Percentiles rank a stretch among this genome's conserved stretches.
Evolutionary conservation across 345 rosid genomes (phyloP).

Genomic region (Arabidopsis suecica): DNA sequence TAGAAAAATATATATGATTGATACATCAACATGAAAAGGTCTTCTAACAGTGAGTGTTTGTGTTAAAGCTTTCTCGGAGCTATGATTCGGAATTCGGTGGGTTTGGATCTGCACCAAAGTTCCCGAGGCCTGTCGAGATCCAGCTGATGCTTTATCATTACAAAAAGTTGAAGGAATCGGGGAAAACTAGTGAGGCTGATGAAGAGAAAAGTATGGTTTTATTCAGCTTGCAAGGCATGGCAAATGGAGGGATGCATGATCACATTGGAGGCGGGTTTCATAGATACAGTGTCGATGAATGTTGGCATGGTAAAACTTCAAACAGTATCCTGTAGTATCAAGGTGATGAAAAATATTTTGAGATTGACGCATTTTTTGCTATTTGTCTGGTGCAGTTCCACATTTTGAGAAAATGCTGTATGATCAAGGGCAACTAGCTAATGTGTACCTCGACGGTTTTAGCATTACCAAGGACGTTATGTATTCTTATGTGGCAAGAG

Average conservation of each 20-base stretch:
- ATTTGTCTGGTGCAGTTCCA: slow-evolving; percentile 66
- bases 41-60: slow-evolving; percentile 32
- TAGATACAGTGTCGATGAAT: slow-evolving; percentile 94
- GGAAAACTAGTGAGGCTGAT: slow-evolving; percentile 56
- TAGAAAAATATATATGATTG: neutral
- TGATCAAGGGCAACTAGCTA: slow-evolving; percentile 90
- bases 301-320: slow-evolving; percentile 84
- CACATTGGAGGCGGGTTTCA: slow-evolving; percentile 97
- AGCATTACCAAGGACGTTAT: slow-evolving; percentile 65
- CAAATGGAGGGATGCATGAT: slow-evolving; percentile 94
- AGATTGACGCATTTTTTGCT: slow-evolving; percentile 3
- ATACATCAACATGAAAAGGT: neutral
- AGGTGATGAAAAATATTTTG: neutral
- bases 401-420: slow-evolving; percentile 98
- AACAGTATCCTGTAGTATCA: neutral
- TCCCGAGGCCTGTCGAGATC: slow-evolving; percentile 95
- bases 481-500: slow-evolving; percentile 69
- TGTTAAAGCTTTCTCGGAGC: slow-evolving; percentile 71
- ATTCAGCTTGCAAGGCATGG: slow-evolving; percentile 87
- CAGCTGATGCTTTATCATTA: slow-evolving; percentile 84
- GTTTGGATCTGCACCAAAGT: slow-evolving; percentile 96
- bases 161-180: slow-evolving; percentile 68
- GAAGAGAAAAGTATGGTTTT: slow-evolving; percentile 62
- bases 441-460: slow-evolving; percentile 80
- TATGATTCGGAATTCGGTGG: slow-evolving; percentile 81